Evolutionary conservation across 2,329 filamentous ascomycete species (phyloP), one percentile per base, ranked within the genome.

Genomic region (Colletotrichum sp.): DNA sequence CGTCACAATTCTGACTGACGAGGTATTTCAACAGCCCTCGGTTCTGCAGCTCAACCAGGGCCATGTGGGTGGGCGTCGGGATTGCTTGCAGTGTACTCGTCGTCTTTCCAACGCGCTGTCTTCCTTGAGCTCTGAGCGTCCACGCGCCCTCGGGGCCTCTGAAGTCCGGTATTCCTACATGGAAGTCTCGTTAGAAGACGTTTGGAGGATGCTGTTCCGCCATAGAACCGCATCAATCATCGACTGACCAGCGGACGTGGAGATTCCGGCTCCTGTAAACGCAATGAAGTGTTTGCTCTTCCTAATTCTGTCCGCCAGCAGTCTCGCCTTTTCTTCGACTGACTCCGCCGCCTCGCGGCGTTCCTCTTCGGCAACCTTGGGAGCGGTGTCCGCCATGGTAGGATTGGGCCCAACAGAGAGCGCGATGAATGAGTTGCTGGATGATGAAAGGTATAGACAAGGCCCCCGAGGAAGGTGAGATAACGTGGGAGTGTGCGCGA

Each of bases 191-290:
- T 57, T 18, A 26, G 21, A 57, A 57, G n/a, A 15, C 24, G 21
- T 57, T 24, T 26, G n/a, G 1, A 26, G 21, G 21, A 57, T 24
- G 3, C 3, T 3, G 39, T 44, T 4, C 39, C 39, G 3, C 18
- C 18, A n/a, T 9, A 21, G 52, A 26, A 26, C 5, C 6, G 2
- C 2, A 5, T 57, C 12, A 10, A 5, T 7, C 13, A 18, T 15
- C 1, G 15, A 59, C 80, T 77, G 30, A 84, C 86, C 87, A 2
- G 87, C 86, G 18, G 87, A 88, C 6, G 86, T 89, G 4, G 87
- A 89, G 10, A 89, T 80, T 0, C 88, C 87, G 1, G 87, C 87
- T 0, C 87, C 87, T 0, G 87, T 89, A 64, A 88, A 89, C 2
- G 82, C 85, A 12, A 89, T 86, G 18, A 89, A 84, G 76, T 89